Base-by-base conservation (phyloP, 108 stramenopile genomes). In the Skeletonema costatum region DNA sequence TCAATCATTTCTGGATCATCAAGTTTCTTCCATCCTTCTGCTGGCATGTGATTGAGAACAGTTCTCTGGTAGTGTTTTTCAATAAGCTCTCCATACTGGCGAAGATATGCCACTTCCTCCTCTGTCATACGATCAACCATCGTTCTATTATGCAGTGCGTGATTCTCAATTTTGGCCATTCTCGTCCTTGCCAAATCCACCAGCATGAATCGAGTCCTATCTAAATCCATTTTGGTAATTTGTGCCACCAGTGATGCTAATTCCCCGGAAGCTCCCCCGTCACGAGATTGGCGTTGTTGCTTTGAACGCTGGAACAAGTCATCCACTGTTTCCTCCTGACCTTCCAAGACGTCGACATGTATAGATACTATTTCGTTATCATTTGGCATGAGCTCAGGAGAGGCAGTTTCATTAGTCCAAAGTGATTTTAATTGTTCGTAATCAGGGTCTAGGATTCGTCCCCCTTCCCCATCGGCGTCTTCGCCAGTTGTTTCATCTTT, bases 1-100 rank as follows among this genome's bases (percentile, higher is more conserved):
- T 84, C 83, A 68, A 84, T 89, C 92, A 93, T 93, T 71, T 91
- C 77, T 9, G 87, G 82, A 65, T 89, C 89, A 64, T 93, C 89
- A 10, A 93, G 74, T 66, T 77, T 81, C 67, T 87, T 84, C 88
- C 88, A 93, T 35, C 87, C 89, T 53, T 87, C 84, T 64, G 82
- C 82, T 36, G 87, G 88, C 32, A 93, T 74, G 59, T 88, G 81
- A 48, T 91, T 70, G 30, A 90, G 82, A 7, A 93, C 92, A 17
- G 92, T 89, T 19, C 82, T 62, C 3, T 74, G 64, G 59, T 86
- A 84, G 67, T 91, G 89, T 36, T 81, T 75, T 81, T 89, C 86
- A 61, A 90, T 58, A n/a, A 91, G 76, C 56, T 77, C 75, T 19
- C 89, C 88, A 69, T 90, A 93, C 50, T 79, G 70, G 4, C 66